Conservation (phyloP, 768 basidiomycete genomes). For the Russula sp. region DNA sequence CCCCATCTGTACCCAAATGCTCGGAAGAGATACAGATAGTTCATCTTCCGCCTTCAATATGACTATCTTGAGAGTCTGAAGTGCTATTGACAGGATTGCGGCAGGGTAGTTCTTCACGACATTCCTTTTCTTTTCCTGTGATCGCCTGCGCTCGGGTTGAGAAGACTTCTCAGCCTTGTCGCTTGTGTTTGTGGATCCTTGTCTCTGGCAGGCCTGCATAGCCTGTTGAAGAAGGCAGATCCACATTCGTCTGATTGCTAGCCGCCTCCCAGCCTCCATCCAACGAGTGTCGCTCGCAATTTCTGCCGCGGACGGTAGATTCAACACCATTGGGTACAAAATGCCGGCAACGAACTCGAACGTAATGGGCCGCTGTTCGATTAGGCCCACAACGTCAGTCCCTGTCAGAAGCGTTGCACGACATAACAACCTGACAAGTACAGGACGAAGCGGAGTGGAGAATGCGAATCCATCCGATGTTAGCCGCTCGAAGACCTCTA, state of each 20-base stretch:
- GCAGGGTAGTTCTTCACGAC: conserved; percentile 22
- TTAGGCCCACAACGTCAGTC: conserved; percentile 44
- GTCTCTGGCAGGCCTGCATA: conserved; percentile 43
- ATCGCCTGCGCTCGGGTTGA: conserved; percentile 39
- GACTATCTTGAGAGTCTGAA: conserved; percentile 65
- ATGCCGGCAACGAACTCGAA: conserved; percentile 58
- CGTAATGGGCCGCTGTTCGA: conserved; percentile 49
- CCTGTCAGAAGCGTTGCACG: conserved; percentile 40
- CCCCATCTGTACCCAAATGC: conserved; percentile 59
- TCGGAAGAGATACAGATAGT: conserved; percentile 45
- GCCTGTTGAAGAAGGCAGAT: conserved; percentile 52
- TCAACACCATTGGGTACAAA: conserved; percentile 52
- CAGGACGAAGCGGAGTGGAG: conserved; percentile 25
- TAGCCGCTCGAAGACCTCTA: conserved; percentile 32
- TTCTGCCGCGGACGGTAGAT: conserved; percentile 44
- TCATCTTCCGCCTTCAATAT: conserved; percentile 56
- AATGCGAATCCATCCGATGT: conserved; percentile 30
- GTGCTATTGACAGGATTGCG: conserved; percentile 37
- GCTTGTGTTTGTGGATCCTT: conserved; percentile 26
- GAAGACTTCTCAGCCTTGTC: conserved; percentile 23
- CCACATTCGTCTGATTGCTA: conserved; percentile 46
- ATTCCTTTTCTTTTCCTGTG: conserved; percentile 35
- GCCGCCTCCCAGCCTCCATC: conserved; percentile 41
- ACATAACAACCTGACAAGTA: conserved; percentile 30
- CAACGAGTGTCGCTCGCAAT: conserved; percentile 35